These are phyloP conservation scores for Zarea fungicola DNA, from an alignment of 2,329 filamentous ascomycete species.

Conservation along the genomic window DNA sequence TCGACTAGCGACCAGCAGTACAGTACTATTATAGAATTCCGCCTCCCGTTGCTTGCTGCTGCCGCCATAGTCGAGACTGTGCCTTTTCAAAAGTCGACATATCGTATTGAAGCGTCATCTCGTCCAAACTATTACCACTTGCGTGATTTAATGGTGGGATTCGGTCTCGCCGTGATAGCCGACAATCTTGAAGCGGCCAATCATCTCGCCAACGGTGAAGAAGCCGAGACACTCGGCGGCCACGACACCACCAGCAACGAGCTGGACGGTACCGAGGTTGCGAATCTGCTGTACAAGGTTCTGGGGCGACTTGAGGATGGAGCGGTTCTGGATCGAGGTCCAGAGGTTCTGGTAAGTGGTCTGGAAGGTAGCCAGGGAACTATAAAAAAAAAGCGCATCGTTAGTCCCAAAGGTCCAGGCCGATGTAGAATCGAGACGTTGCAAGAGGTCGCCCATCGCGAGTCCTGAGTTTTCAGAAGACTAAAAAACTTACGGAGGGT, in stretches of 20 bases:
- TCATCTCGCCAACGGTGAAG: conserved; percentile 96
- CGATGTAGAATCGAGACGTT: too few species aligned
- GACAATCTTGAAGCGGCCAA: conserved; percentile 90
- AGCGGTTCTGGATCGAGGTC: conserved; percentile 63
- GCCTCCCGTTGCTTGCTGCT: too few species aligned
- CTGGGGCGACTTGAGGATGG: conserved; percentile 52
- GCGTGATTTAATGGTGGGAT: conserved; percentile 48
- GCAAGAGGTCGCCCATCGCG: too few species aligned
- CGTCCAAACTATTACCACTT: neutral
- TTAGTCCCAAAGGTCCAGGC: neutral
- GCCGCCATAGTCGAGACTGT: too few species aligned
- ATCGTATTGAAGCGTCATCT: neutral
- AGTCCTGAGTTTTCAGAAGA: too few species aligned
- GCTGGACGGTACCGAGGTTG: conserved; percentile 65
- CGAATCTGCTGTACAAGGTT: conserved; percentile 54
- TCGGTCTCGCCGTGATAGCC: conserved; percentile 72
- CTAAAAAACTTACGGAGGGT: conserved; percentile 76
- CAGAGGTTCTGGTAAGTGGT: conserved; percentile 73
- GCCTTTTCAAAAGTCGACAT: too few species aligned
- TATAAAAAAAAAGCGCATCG: conserved; percentile 30
- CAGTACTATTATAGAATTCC: too few species aligned
- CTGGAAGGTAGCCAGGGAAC: conserved; percentile 77
- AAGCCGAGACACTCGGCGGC: conserved; percentile 86
- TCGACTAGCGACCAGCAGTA: too few species aligned
- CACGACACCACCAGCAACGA: conserved; percentile 70